phyloP scores from a whole-genome alignment of 1,284 basidiomycete species.

The Exobasidium cylindrosporum region DNA sequence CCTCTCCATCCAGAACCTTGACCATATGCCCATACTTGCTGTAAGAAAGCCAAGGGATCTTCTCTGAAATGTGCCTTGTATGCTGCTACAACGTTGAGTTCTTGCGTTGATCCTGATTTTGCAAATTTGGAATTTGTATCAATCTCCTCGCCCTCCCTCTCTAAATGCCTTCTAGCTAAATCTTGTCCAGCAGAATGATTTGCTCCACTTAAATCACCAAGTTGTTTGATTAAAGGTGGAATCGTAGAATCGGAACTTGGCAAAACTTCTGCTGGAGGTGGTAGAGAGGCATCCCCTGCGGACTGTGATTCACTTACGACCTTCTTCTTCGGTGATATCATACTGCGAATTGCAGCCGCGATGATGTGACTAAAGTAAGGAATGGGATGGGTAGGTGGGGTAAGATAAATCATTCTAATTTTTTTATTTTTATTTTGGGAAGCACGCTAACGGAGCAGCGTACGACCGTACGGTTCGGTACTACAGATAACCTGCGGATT shows the following conservation, averaged over 20 bases:
- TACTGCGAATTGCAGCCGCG: too few relatives aligned
- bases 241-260: constrained; percentile 23
- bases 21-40: constrained; percentile 41
- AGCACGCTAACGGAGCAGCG: too few relatives aligned
- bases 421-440: too few relatives aligned
- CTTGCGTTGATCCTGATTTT: constrained; percentile 8
- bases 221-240: constrained; percentile 1
- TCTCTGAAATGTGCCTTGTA: constrained; percentile 50
- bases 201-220: background rate
- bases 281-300: constrained; percentile 25
- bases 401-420: too few relatives aligned
- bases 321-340: too few relatives aligned
- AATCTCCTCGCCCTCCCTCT: background rate
- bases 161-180: background rate
- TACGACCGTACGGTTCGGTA: too few relatives aligned
- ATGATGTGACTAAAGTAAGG: too few relatives aligned
- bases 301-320: constrained; percentile 18
- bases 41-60: constrained; percentile 39
- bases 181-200: background rate
- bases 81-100: constrained; percentile 46
- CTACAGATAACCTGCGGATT: too few relatives aligned
- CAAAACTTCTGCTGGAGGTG: constrained; percentile 26
- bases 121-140: background rate
- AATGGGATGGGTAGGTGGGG: too few relatives aligned
- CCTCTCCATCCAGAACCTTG: constrained; percentile 49